Base-by-base conservation (phyloP, 1,284 basidiomycete genomes). In the Vanrija pseudolonga region DNA sequence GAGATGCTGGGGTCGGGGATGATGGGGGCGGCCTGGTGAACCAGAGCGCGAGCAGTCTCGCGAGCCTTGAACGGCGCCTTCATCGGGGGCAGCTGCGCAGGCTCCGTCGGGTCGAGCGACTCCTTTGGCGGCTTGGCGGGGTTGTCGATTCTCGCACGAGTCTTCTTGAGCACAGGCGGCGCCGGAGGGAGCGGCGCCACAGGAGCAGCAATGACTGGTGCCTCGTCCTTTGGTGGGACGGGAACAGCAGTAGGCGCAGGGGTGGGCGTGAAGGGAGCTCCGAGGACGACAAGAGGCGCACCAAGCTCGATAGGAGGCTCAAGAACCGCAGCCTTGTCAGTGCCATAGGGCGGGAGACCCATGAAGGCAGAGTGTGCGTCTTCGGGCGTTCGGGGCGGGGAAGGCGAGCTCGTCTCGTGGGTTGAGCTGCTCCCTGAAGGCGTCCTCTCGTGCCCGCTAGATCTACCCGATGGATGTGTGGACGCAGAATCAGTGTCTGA, bases 351-450 rank as follows among this genome's bases (percentile, higher is more conserved):
- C n/a, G 39, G 47, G 36, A 19, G 53, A n/a, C 45, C 43, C 17
- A 54, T 49, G 47, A 60, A 54, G 0, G 49, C 48, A 4, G 58
- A 48, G 37, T 60, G 52, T 0, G 55, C 63, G 45, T 68, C 64
- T n/a, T 64, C 60, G 2, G 67, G 70, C 2, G 73, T 73, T 3
- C 57, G 61, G 3, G 74, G 75, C 17, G 72, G 72, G 8, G 67
- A 68, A 8, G 73, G 71, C 14, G 73, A 71, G 20, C 65, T 59
- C 4, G 71, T 69, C 20, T 71, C 73, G 40, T 71, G 64, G 3
- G 65, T 69, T 14, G 72, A 73, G 19, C 68, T 68, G 3, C 68
- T 65, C 19, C 67, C 65, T 0, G 74, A 76, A n/a, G 69, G 67
- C 1, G 74, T 72, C n/a, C 69, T 61, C 19, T 32, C 32, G 12